phyloP scores from a whole-genome alignment of 2,329 filamentous ascomycete species.

The Colletotrichum orbiculare region DNA sequence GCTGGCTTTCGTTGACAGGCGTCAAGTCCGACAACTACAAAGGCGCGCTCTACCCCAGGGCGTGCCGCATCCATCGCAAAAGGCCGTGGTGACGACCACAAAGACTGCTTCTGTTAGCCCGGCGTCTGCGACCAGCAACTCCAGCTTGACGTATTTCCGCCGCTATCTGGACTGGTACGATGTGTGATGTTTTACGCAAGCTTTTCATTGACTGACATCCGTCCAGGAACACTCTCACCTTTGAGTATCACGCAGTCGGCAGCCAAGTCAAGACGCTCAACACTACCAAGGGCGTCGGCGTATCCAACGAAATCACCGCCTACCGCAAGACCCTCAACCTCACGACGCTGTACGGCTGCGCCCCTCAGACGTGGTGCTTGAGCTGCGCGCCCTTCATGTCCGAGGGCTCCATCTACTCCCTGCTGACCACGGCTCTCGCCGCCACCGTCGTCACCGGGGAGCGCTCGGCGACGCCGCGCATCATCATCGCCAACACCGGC shows the following conservation, averaged over 20 bases:
- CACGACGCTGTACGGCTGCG: conserved; percentile 68
- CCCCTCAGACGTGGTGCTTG: conserved; percentile 69
- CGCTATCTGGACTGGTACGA: conserved; percentile 76
- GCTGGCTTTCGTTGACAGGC: conserved; percentile 73
- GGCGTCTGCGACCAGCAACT: conserved; percentile 40
- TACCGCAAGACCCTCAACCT: conserved; percentile 65
- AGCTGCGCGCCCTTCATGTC: conserved; percentile 63
- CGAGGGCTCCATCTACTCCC: conserved; percentile 9
- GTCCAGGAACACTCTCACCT: conserved; percentile 48
- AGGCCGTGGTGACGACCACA: conserved; percentile 41
- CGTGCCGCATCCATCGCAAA: conserved; percentile 52
- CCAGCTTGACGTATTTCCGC: conserved; percentile 60
- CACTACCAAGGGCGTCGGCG: conserved; percentile 50
- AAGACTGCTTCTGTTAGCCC: neutral
- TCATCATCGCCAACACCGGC: conserved; percentile 71
- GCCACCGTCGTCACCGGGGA: conserved; percentile 60
- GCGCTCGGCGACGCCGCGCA: conserved; percentile 54
- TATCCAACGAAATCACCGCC: conserved; percentile 61
- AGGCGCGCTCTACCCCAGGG: conserved; percentile 49
- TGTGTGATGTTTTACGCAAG: conserved; percentile 49
- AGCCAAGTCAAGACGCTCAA: conserved; percentile 48
- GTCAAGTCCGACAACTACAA: conserved; percentile 58
- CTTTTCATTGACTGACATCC: neutral
- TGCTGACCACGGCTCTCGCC: conserved; percentile 13
- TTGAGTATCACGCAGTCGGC: conserved; percentile 70